Evolutionary conservation across 2,329 filamentous ascomycete genomes (phyloP).

Genomic region (Mariannaea elegans): DNA sequence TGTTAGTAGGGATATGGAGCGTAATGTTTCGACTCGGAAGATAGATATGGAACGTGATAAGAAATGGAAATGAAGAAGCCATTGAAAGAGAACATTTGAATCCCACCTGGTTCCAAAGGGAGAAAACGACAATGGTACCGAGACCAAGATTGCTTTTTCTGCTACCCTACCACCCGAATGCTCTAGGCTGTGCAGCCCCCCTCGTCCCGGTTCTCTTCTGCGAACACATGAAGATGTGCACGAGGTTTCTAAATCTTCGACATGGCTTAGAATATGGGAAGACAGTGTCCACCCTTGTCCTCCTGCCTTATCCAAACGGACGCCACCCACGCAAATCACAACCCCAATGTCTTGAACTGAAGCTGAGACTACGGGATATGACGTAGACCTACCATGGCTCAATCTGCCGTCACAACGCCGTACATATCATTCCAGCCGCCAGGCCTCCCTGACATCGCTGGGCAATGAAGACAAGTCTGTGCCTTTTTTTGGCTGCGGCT

Average conservation of each 20-base stretch:
- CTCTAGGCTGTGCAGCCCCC: conserved; percentile 4
- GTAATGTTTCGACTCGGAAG: too few relatives aligned
- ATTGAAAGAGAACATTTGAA: too few relatives aligned
- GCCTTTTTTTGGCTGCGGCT: not conserved
- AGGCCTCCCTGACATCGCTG: not conserved
- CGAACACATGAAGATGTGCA: conserved; percentile 15
- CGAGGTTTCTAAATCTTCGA: conserved; percentile 15
- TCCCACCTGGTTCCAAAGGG: not conserved
- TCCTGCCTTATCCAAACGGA: conserved; percentile 1
- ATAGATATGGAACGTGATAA: too few relatives aligned
- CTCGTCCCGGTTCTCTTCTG: conserved; percentile 8
- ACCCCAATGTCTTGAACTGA: conserved; percentile 13
- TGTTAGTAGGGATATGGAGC: too few relatives aligned
- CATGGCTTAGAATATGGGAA: conserved; percentile 6
- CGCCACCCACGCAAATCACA: conserved; percentile 11
- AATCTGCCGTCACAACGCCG: not conserved
- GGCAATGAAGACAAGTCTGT: not conserved
- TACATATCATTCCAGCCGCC: not conserved
- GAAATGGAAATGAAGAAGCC: too few relatives aligned
- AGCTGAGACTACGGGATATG: conserved; percentile 1
- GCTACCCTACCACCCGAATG: not conserved
- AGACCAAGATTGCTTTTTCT: conserved; percentile 17
- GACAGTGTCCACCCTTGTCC: not conserved
- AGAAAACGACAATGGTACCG: not conserved
- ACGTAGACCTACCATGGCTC: not conserved